Evolutionary conservation across 108 stramenopile genomes (phyloP).

Genomic region (Seminavis robusta): DNA sequence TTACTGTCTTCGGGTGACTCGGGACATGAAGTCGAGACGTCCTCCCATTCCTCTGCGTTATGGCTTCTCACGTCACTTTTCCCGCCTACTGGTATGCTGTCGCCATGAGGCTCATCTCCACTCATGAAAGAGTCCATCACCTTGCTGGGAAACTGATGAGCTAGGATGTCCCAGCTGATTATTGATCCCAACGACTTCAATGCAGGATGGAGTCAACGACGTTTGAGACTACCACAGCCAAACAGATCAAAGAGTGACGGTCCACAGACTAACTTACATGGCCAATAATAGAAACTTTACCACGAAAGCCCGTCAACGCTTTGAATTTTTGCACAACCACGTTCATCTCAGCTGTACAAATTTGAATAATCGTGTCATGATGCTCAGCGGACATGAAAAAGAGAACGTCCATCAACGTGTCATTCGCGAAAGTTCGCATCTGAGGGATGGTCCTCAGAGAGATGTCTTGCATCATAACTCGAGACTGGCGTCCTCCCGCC

Average conservation of each 20-base stretch:
- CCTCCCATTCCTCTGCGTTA: too few species aligned
- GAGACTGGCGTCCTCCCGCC: neutral
- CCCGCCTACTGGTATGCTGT: too few species aligned
- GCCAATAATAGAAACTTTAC: conserved; percentile 49
- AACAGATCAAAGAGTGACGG: conserved; percentile 8
- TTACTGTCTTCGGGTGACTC: too few species aligned
- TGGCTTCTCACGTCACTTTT: too few species aligned
- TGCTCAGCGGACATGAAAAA: conserved; percentile 68
- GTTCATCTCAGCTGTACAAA: conserved; percentile 59
- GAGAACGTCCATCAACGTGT: conserved; percentile 73
- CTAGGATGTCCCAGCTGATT: conserved; percentile 66
- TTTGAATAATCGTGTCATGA: conserved; percentile 66
- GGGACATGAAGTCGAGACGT: too few species aligned
- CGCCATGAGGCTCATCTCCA: too few species aligned
- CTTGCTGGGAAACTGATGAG: conserved; percentile 23
- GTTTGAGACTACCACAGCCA: conserved; percentile 13
- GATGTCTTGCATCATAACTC: conserved; percentile 53
- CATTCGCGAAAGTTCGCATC: conserved; percentile 74
- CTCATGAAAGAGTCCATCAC: too few species aligned
- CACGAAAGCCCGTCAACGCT: conserved; percentile 37
- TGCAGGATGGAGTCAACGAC: too few species aligned
- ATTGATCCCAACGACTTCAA: conserved; percentile 58
- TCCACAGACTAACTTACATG: too few species aligned
- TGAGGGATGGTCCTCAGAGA: conserved; percentile 65
- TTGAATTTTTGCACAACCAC: conserved; percentile 52